Conservation (phyloP, 768 basidiomycete species). For the Amanita fuliginea region DNA sequence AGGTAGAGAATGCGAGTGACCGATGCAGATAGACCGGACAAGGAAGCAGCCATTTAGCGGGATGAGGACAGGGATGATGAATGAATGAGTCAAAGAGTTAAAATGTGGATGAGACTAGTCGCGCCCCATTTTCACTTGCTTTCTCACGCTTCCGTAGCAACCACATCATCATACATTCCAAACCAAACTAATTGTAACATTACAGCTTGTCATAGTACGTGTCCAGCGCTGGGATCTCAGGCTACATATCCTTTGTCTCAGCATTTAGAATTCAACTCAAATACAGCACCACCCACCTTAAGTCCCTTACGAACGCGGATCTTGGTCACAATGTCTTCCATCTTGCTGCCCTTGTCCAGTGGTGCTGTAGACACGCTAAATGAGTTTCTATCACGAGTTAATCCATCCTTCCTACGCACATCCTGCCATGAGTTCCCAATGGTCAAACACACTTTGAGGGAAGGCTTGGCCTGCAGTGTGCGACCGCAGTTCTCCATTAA, state of each 20-base stretch:
- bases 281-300: constrained; percentile 41
- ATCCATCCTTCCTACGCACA: constrained; percentile 32
- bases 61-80: constrained; percentile 5
- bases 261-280: too few relatives aligned
- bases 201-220: constrained; percentile 92
- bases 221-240: constrained; percentile 81
- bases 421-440: constrained; percentile 82
- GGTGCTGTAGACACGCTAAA: constrained; percentile 33
- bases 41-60: constrained; percentile 51
- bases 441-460: constrained; percentile 92
- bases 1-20: constrained; percentile 92
- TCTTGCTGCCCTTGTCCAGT: constrained; percentile 85
- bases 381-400: neutral
- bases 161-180: constrained; percentile 7
- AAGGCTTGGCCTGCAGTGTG: constrained; percentile 96
- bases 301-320: constrained; percentile 95
- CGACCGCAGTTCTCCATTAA: constrained; percentile 92
- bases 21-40: constrained; percentile 81
- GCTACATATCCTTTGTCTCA: too few relatives aligned
- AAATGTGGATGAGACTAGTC: constrained; percentile 4
- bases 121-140: neutral
- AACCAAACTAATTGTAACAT: too few relatives aligned
- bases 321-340: constrained; percentile 70
- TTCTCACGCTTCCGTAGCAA: neutral
- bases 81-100: constrained; percentile 6